phyloP scores from a whole-genome alignment of 768 basidiomycete genomes.

The Saitozyma sp. region DNA sequence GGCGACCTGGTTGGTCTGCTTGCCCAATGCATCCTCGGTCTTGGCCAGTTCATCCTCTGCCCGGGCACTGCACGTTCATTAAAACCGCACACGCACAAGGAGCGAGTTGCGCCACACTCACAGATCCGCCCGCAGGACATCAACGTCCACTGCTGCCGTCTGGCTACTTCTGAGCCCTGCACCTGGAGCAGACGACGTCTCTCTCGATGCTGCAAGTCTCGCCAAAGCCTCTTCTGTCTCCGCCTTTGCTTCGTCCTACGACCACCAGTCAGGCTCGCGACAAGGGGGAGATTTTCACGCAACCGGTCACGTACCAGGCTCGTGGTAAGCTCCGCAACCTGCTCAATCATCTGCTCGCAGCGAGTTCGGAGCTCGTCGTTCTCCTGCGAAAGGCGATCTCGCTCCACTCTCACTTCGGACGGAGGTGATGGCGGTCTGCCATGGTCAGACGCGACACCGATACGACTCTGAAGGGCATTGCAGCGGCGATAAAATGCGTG shows the following conservation, averaged over 20 bases:
- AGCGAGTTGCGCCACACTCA: constrained; percentile 56
- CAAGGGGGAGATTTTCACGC: too few species aligned
- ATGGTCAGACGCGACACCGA: too few species aligned
- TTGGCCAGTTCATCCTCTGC: constrained; percentile 87
- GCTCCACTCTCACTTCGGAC: constrained; percentile 53
- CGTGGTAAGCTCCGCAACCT: constrained; percentile 72
- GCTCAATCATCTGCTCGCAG: constrained; percentile 72
- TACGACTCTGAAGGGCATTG: too few species aligned
- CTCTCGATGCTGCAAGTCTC: constrained; percentile 61
- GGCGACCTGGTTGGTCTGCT: constrained; percentile 65
- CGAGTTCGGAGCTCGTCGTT: constrained; percentile 83
- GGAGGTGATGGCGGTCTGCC: too few species aligned
- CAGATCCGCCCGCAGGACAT: constrained; percentile 78
- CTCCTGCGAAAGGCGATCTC: constrained; percentile 66
- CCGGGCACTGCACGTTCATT: constrained; percentile 67
- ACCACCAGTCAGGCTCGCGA: too few species aligned
- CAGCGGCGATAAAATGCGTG: too few species aligned
- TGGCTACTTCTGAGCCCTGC: constrained; percentile 69
- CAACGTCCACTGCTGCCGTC: constrained; percentile 65
- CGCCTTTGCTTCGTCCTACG: constrained; percentile 66
- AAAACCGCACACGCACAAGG: constrained; percentile 2
- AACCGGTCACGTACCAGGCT: constrained; percentile 54
- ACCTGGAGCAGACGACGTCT: constrained; percentile 61
- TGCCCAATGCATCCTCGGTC: constrained; percentile 79
- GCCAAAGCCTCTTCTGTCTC: constrained; percentile 76